Conservation (phyloP, 164 flowering plant genomes). For the Stephania japonica region DNA sequence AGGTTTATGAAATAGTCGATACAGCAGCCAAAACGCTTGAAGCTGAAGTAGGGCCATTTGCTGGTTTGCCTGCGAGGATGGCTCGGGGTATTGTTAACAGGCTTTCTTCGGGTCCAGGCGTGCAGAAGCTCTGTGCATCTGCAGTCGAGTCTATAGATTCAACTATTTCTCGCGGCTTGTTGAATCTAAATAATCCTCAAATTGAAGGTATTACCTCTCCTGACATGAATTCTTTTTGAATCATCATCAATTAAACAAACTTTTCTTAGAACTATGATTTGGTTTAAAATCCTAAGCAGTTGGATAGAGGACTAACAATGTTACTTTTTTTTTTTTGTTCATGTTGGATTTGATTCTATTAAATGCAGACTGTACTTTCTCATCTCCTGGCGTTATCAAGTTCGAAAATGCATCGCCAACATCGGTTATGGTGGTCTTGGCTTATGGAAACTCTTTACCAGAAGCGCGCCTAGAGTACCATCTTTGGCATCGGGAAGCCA, state of each 20-base stretch:
- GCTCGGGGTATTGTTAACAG: slow-evolving; percentile 91
- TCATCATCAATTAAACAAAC: background rate
- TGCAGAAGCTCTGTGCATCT: slow-evolving; percentile 71
- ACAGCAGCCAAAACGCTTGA: slow-evolving; percentile 72
- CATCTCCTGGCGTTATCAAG: slow-evolving; percentile 33
- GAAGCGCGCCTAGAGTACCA: slow-evolving; percentile 33
- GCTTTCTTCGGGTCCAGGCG: slow-evolving; percentile 79
- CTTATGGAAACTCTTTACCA: slow-evolving; percentile 25
- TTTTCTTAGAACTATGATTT: too few species aligned
- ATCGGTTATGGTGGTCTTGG: slow-evolving; percentile 50
- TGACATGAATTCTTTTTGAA: background rate
- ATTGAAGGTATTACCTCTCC: slow-evolving; percentile 29
- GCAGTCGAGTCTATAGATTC: slow-evolving; percentile 60
- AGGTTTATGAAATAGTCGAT: slow-evolving; percentile 53
- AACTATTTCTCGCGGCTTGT: slow-evolving; percentile 25
- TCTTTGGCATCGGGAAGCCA: slow-evolving; percentile 71
- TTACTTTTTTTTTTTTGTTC: background rate
- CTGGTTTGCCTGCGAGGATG: slow-evolving; percentile 68
- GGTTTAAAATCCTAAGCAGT: too few species aligned
- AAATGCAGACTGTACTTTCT: slow-evolving; percentile 32
- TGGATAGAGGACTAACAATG: too few species aligned
- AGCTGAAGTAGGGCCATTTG: slow-evolving; percentile 76
- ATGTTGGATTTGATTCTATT: background rate
- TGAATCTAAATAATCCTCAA: slow-evolving; percentile 13
- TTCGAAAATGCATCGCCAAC: slow-evolving; percentile 53